Evolutionary conservation across 202 grass and related monocot genomes (phyloP).

Genomic region (Musa balbisiana): DNA sequence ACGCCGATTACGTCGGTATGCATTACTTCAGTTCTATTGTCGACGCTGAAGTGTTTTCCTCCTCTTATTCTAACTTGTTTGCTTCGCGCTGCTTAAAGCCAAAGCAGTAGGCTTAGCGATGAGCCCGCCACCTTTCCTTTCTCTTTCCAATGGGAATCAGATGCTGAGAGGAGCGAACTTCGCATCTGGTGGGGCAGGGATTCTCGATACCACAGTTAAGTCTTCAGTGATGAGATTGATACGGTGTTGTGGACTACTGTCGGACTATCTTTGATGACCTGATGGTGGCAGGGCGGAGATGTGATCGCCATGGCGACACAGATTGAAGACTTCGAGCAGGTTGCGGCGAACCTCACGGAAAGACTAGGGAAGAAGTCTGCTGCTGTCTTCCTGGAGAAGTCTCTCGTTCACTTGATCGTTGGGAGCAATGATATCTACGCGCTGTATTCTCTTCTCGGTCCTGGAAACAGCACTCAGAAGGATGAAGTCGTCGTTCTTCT

Average conservation of each 20-base stretch:
- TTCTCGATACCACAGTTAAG: conserved; percentile 34
- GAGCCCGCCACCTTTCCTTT: conserved; percentile 37
- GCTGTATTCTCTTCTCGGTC: conserved; percentile 5
- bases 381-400: not conserved
- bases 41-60: too few species aligned
- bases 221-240: not conserved
- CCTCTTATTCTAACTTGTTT: too few species aligned
- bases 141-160: conserved; percentile 8
- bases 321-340: conserved; percentile 21
- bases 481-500: conserved; percentile 18
- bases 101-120: conserved; percentile 20
- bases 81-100: conserved; percentile 4
- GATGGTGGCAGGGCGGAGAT: conserved; percentile 4
- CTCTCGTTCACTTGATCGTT: conserved; percentile 20
- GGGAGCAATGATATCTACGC: conserved; percentile 28
- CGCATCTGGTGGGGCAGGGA: conserved; percentile 36
- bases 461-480: conserved; percentile 17
- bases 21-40: not conserved
- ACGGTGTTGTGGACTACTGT: too few species aligned
- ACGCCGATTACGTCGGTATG: conserved; percentile 31
- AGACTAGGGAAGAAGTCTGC: conserved; percentile 6
- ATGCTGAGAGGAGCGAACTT: conserved; percentile 30
- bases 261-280: not conserved
- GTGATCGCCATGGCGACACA: not conserved
- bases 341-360: not conserved